A percentile compares a stretch with the other conserved stretches of the same genome.
phyloP scores from a whole-genome alignment of 116 monocot genomes.

The Posidonia oceanica region DNA sequence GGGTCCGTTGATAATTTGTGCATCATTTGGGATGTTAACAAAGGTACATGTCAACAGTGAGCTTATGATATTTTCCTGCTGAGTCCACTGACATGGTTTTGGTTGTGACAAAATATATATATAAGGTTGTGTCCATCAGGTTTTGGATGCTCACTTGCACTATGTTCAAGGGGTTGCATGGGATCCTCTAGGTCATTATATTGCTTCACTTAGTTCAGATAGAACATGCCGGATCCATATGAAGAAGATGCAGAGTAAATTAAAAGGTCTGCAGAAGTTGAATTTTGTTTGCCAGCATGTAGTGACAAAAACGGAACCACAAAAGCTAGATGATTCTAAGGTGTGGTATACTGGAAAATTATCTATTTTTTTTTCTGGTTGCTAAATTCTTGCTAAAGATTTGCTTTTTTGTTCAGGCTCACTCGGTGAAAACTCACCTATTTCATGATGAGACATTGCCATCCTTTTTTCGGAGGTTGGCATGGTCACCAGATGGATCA shows the following conservation, averaged over 20 bases:
- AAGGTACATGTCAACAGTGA: conserved; percentile 30
- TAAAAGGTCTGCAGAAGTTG: conserved; percentile 51
- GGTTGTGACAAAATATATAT: background rate
- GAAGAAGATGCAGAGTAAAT: conserved; percentile 56
- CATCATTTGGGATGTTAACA: conserved; percentile 85
- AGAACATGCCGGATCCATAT: conserved; percentile 78
- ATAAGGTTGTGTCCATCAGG: conserved; percentile 82
- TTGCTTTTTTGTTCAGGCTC: conserved; percentile 19
- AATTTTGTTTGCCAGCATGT: conserved; percentile 78
- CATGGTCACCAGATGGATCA: conserved; percentile 97
- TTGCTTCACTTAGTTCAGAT: conserved; percentile 97
- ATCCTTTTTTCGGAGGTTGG: conserved; percentile 85
- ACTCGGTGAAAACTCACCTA: conserved; percentile 39
- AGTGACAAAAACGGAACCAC: conserved; percentile 43
- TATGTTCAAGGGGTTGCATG: conserved; percentile 98
- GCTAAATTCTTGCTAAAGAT: background rate
- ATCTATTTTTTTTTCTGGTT: background rate
- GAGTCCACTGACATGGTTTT: background rate
- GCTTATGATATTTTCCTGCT: background rate
- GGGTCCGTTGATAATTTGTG: conserved; percentile 94
- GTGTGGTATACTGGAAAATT: conserved; percentile 16
- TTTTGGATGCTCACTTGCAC: conserved; percentile 82
- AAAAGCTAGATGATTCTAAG: conserved; percentile 60
- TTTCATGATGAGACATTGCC: conserved; percentile 97
- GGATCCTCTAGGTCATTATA: conserved; percentile 84